phyloP scores from a whole-genome alignment of 2,329 filamentous ascomycete genomes.

The Aspergillus novofumigatus region DNA sequence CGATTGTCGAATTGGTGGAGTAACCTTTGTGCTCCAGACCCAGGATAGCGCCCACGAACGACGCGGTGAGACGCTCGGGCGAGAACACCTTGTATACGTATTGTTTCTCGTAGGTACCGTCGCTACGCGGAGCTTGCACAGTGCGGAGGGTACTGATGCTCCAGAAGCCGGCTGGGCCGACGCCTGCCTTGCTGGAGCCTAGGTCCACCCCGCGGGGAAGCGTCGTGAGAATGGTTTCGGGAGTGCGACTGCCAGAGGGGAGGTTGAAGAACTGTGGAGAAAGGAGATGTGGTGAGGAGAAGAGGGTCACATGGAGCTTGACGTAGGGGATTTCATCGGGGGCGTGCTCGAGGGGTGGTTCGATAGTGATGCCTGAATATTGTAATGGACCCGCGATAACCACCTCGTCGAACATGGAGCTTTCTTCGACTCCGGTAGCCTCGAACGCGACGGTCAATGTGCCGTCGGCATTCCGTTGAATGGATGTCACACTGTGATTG shows the following conservation, averaged over 20 bases:
- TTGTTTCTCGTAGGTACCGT: conserved; percentile 33
- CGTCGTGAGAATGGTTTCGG: conserved; percentile 78
- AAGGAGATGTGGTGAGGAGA: conserved; percentile 72
- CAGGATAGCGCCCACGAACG: conserved; percentile 49
- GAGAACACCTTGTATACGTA: conserved; percentile 68
- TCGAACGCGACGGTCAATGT: conserved; percentile 44
- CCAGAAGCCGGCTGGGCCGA: conserved; percentile 76
- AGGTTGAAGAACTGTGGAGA: conserved; percentile 70
- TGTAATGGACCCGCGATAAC: conserved; percentile 82
- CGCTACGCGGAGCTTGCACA: conserved; percentile 53
- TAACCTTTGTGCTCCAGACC: conserved; percentile 34
- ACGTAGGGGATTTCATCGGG: conserved; percentile 85
- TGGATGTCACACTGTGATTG: conserved; percentile 63
- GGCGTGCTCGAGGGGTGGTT: conserved; percentile 38
- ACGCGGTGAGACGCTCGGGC: conserved; percentile 43
- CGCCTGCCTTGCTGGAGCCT: conserved; percentile 47
- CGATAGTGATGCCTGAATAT: conserved; percentile 63
- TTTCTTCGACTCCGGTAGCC: conserved; percentile 15
- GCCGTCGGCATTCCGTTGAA: conserved; percentile 43
- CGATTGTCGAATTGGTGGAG: conserved; percentile 24
- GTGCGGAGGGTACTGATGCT: conserved; percentile 71
- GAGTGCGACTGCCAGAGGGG: conserved; percentile 47
- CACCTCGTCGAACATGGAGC: conserved; percentile 65
- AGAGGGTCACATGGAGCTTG: conserved; percentile 81
- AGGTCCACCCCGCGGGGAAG: conserved; percentile 53